phyloP scores from a whole-genome alignment of 495 filamentous ascomycete species.

The Xylaria grammica region DNA sequence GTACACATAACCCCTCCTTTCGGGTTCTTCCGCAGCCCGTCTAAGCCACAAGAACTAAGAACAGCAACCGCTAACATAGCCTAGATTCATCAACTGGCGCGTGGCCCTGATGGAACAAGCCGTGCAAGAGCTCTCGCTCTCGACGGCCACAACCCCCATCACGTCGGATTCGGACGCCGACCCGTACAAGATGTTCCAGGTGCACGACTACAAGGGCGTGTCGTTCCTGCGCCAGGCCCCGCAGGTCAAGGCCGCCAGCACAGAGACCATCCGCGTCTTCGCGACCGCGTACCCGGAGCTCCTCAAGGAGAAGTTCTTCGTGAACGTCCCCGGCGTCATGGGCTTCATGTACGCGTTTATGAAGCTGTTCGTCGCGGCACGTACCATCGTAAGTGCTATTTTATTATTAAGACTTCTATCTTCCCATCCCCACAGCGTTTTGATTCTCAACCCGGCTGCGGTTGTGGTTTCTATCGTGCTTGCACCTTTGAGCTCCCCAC shows the following conservation, averaged over 20 bases:
- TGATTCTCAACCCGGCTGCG: background rate
- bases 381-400: conserved; percentile 59
- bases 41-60: background rate
- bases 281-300: conserved; percentile 83
- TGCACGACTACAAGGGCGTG: conserved; percentile 87
- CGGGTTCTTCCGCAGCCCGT: background rate
- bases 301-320: conserved; percentile 87
- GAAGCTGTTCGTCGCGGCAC: conserved; percentile 77
- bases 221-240: conserved; percentile 78
- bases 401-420: background rate
- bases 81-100: conserved; percentile 83
- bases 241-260: conserved; percentile 69
- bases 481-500: background rate
- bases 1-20: background rate
- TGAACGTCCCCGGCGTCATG: conserved; percentile 89
- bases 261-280: conserved; percentile 80
- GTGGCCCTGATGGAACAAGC: conserved; percentile 85
- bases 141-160: conserved; percentile 69
- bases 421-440: background rate
- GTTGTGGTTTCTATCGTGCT: background rate
- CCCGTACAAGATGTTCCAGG: conserved; percentile 85
- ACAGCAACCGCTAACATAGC: conserved; percentile 20
- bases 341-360: conserved; percentile 81
- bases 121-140: conserved; percentile 69
- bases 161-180: conserved; percentile 76